Evolutionary conservation across 129 eudicot genomes (phyloP).

Genomic region (Flaveria ramosissima): DNA sequence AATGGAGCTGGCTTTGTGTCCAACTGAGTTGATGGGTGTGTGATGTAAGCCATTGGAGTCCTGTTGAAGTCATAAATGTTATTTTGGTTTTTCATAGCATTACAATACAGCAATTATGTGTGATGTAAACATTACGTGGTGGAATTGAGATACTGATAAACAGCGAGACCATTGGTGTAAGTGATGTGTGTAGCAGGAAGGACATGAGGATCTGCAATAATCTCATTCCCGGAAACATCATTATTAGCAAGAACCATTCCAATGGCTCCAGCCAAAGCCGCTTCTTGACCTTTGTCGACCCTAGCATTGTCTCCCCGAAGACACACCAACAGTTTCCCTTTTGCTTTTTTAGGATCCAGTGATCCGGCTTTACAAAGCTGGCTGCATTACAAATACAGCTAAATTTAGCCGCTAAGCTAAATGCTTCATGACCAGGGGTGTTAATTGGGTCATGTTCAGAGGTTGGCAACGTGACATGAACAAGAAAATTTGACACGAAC

Average conservation of each 20-base stretch:
- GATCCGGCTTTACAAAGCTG: constrained; percentile 66
- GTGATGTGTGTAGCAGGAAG: constrained; percentile 87
- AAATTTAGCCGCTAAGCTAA: constrained; percentile 5
- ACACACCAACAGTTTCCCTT: constrained; percentile 87
- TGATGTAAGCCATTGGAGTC: constrained; percentile 61
- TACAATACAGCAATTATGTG: not conserved
- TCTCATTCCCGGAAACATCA: constrained; percentile 63
- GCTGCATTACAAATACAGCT: constrained; percentile 45
- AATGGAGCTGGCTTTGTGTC: constrained; percentile 85
- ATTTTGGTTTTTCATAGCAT: not conserved
- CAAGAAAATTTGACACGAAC: too few relatives aligned
- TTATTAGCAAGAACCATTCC: constrained; percentile 86
- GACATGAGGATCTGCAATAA: constrained; percentile 90
- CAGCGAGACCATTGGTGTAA: constrained; percentile 62
- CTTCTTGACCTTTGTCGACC: constrained; percentile 88
- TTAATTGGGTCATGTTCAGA: not conserved
- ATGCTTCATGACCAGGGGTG: not conserved
- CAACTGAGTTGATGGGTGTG: constrained; percentile 53
- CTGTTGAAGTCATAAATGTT: constrained; percentile 35
- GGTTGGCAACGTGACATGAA: not conserved
- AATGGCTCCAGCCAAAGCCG: constrained; percentile 82
- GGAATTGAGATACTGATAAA: constrained; percentile 50
- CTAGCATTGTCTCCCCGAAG: constrained; percentile 74
- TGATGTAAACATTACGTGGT: constrained; percentile 46
- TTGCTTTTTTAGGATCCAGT: constrained; percentile 63